These are phyloP conservation scores for Helianthus tuberosus DNA, from an alignment of 129 eudicot species.

Conservation along the genomic window DNA sequence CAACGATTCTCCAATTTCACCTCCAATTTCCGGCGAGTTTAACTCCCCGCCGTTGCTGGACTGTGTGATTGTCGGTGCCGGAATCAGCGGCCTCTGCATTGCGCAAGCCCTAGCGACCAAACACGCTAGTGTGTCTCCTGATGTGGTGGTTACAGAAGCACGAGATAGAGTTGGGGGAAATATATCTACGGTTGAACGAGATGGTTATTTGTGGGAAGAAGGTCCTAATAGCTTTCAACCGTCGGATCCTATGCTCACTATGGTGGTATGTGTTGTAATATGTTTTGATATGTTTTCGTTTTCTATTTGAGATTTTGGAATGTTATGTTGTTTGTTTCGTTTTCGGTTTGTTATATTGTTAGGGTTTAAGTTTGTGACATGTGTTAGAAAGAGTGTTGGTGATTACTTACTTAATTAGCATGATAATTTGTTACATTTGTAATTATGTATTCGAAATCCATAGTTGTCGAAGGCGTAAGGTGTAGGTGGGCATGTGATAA, in stretches of 20 bases:
- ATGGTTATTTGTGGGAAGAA: conserved; percentile 91
- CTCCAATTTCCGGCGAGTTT: conserved; percentile 25
- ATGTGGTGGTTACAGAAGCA: conserved; percentile 82
- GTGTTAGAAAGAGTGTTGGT: not conserved
- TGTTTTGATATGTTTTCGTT: not conserved
- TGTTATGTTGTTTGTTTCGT: not conserved
- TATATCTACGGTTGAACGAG: conserved; percentile 70
- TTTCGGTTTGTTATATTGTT: not conserved
- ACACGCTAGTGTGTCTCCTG: conserved; percentile 37
- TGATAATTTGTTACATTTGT: not conserved
- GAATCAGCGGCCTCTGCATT: conserved; percentile 87
- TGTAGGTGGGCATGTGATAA: too few species aligned
- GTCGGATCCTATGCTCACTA: conserved; percentile 78
- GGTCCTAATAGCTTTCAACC: conserved; percentile 98
- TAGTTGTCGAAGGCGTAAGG: too few species aligned
- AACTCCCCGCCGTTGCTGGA: conserved; percentile 41
- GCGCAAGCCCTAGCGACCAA: conserved; percentile 74
- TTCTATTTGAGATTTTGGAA: not conserved
- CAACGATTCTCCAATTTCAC: conserved; percentile 34
- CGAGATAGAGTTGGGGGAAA: conserved; percentile 84
- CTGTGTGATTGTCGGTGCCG: conserved; percentile 81
- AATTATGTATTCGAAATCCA: too few species aligned
- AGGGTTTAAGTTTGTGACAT: conserved; percentile 3
- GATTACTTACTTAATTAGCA: not conserved
- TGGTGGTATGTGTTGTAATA: conserved; percentile 72